phyloP scores from a whole-genome alignment of 495 filamentous ascomycete species.

The Neurospora sp. region DNA sequence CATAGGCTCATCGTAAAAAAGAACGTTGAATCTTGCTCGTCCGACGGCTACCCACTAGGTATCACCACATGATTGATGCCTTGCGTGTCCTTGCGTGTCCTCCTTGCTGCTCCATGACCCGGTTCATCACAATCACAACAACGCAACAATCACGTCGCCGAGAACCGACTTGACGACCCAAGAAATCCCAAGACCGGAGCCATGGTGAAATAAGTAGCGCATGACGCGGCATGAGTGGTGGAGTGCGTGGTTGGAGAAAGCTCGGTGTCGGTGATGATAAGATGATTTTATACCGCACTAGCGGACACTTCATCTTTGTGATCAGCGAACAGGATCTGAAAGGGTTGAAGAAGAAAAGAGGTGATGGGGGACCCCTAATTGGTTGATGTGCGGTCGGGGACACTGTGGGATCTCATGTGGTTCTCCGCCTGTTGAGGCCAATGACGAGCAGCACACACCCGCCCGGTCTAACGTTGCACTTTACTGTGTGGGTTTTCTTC shows the following conservation, averaged over 20 bases:
- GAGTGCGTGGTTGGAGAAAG: neutral
- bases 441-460: neutral
- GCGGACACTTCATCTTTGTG: neutral
- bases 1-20: neutral
- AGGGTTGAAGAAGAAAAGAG: neutral
- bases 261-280: neutral
- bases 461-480: neutral
- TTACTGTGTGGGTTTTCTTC: neutral
- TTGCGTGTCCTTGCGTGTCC: neutral
- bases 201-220: neutral
- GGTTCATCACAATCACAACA: neutral
- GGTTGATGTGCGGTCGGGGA: neutral
- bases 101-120: neutral
- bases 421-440: neutral
- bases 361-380: neutral
- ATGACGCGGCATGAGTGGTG: neutral
- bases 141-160: neutral
- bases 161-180: neutral
- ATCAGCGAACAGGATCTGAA: neutral
- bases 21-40: neutral
- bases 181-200: neutral
- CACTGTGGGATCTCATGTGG: neutral
- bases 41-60: neutral
- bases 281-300: neutral
- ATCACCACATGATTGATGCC: neutral